Evolutionary conservation across 2,329 filamentous ascomycete genomes (phyloP), one percentile per base, ranked within the genome.

Genomic region (Fusarium decemcellulare): DNA sequence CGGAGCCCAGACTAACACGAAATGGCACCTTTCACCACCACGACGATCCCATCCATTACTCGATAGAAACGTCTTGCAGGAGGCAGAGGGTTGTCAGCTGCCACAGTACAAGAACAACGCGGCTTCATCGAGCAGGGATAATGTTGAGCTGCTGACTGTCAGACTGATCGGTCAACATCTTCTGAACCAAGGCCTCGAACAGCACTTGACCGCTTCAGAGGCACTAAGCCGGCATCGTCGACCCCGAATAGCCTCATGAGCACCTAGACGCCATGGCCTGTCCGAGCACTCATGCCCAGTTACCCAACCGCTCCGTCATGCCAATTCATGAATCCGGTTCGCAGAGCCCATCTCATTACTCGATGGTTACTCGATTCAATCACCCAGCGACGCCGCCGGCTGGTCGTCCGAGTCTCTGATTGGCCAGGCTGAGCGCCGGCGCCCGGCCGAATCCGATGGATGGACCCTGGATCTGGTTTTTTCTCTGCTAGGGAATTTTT

Each of bases 331-430:
- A 27, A 44, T 36, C 23, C 15, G 23, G 37, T 46, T 55, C 48
- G 40, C 18, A 43, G 50, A 39, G 14, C 8, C 8, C 44, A 70
- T 48, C 39, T 44, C 44, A 76, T 82, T 82, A 82, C 80, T 81
- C 80, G 79, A 82, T 80, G 50, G 72, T 83, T 83, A 83, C 81
- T 84, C 82, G 81, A 84, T 83, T 63, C 71, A 82, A 84, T 82
- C 77, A 77, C 75, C 66, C 40, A 72, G 23, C 54, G 59, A 48
- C 68, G 57, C 66, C 65, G 53, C 59, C 64, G 60, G 72, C 50
- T 12, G 42, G 52, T 56, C 57, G 58, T 40, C 18, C 53, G 27
- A 43, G 48, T 12, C 16, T 57, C 43, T 74, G 73, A 76, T 76
- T 76, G 74, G 74, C 29, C n/a, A 44, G 14, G 47, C 32, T 40